Evolutionary conservation across 495 filamentous ascomycete species (phyloP), one percentile per base, ranked within the genome.

Genomic region (Hypoxylon lienhwacheense): DNA sequence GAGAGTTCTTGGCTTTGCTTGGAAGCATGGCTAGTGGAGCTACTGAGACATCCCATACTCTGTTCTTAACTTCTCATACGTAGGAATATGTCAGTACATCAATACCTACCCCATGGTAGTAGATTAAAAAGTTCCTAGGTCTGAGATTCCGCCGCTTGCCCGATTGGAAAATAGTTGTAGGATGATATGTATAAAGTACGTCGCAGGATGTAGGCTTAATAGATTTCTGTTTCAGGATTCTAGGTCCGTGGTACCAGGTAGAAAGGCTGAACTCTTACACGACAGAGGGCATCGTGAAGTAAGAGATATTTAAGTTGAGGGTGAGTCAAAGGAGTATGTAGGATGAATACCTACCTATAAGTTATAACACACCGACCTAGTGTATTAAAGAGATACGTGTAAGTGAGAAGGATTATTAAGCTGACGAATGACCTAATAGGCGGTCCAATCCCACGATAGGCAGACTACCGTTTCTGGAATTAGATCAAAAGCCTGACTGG

Each of bases 21-120:
- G 48, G 46, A 47, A 61, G 61, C 61, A 39, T 66, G 60, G 61
- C 52, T 53, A 49, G 64, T 64, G 64, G 64, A 66, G 50, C 39
- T 51, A 25, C 36, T 52, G 51, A 52, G 55, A 59, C 55, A 59
- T n/a, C n/a, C n/a, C n/a, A n/a, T n/a, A n/a, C n/a, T n/a, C n/a
- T n/a, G n/a, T n/a, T n/a, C n/a, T n/a, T n/a, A n/a, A n/a, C n/a
- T n/a, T n/a, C n/a, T n/a, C n/a, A n/a, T n/a, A n/a, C n/a, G n/a
- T n/a, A n/a, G n/a, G n/a, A n/a, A n/a, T n/a, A n/a, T n/a, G n/a
- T n/a, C n/a, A n/a, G n/a, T n/a, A n/a, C n/a, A n/a, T n/a, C n/a
- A n/a, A n/a, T n/a, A n/a, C n/a, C n/a, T n/a, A n/a, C n/a, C n/a
- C n/a, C n/a, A n/a, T n/a, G n/a, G n/a, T n/a, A n/a, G n/a, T 29